Percentiles rank a stretch among this genome's conserved stretches.
Evolutionary conservation across 768 basidiomycete species (phyloP).

Genomic region (Tylopilus sp.): DNA sequence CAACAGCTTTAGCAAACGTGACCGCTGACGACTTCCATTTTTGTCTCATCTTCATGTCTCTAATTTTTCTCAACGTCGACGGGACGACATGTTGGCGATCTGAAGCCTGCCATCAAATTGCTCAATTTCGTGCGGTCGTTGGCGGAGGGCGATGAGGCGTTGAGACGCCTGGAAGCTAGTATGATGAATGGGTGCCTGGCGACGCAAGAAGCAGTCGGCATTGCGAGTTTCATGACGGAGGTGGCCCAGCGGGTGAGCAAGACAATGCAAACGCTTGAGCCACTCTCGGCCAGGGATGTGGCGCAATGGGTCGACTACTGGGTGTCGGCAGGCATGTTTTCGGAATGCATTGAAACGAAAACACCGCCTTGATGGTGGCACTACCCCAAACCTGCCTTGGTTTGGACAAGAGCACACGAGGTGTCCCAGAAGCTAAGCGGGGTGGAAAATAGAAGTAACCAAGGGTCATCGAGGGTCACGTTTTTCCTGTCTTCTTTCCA

Average conservation of each 20-base stretch:
- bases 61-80: neutral
- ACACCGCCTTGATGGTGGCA: neutral
- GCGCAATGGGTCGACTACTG: constrained; percentile 40
- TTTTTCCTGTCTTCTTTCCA: neutral
- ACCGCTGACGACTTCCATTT: constrained; percentile 7
- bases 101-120: constrained; percentile 34
- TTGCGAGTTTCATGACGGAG: constrained; percentile 22
- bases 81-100: neutral
- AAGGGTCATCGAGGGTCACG: neutral
- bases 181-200: neutral
- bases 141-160: constrained; percentile 15
- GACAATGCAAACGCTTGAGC: constrained; percentile 30
- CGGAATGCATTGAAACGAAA: neutral
- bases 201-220: neutral
- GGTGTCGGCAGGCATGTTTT: constrained; percentile 28
- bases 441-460: neutral
- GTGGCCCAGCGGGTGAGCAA: constrained; percentile 31
- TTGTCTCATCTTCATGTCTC: neutral
- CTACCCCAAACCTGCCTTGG: neutral
- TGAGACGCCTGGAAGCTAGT: neutral
- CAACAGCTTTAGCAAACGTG: constrained; percentile 34
- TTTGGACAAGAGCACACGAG: constrained; percentile 8
- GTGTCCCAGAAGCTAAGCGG: neutral
- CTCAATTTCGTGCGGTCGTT: constrained; percentile 26
- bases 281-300: constrained; percentile 27